Conservation (phyloP, 225 moss, liverwort and hornwort species). For the Sphagnum tenellum region DNA sequence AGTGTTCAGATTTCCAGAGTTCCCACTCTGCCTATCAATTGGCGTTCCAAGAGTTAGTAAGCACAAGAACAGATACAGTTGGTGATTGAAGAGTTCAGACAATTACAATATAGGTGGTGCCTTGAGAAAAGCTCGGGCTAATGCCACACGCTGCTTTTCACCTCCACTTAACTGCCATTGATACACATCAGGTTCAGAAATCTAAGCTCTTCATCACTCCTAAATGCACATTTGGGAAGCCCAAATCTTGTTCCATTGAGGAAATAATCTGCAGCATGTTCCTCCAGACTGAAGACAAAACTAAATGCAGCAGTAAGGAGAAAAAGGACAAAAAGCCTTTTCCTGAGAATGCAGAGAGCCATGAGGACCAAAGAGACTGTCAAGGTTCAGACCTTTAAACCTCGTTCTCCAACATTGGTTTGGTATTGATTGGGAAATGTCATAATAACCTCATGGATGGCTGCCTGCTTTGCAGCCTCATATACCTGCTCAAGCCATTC, state of each 20-base stretch:
- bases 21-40: no score
- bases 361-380: background rate
- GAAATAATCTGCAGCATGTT: background rate
- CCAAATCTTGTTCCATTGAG: background rate
- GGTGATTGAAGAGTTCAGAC: slow-evolving; percentile 1
- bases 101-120: slow-evolving; percentile 78
- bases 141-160: slow-evolving; percentile 96
- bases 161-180: slow-evolving; percentile 85
- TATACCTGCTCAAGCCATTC: slow-evolving; percentile 48
- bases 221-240: background rate
- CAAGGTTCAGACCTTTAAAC: slow-evolving; percentile 58
- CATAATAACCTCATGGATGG: slow-evolving; percentile 89
- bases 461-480: slow-evolving; percentile 84
- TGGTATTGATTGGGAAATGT: slow-evolving; percentile 80
- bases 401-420: slow-evolving; percentile 90
- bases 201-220: no score
- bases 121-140: slow-evolving; percentile 93
- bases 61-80: no score
- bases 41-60: no score
- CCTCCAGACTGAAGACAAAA: background rate
- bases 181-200: no score
- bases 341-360: no score
- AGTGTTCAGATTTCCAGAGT: no score
- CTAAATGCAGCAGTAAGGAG: no score
- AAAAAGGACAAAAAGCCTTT: no score